These are phyloP conservation scores for Ustilago shanxiensis DNA, from an alignment of 1,284 basidiomycete genomes.

Conservation along the genomic window DNA sequence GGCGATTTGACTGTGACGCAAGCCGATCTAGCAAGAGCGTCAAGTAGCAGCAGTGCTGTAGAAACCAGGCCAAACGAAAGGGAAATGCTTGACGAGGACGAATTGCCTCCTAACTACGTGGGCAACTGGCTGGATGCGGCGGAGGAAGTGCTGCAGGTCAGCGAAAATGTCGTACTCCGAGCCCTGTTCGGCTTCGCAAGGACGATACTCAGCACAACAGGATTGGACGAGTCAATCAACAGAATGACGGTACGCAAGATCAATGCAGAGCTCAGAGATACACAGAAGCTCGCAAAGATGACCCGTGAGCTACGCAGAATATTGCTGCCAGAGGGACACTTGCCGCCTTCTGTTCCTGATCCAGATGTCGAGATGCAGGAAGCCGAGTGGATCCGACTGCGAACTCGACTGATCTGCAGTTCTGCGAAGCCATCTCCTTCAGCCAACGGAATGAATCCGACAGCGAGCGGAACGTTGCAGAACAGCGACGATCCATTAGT, in stretches of 20 bases:
- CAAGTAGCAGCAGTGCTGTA: neutral
- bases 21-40: neutral
- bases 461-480: neutral
- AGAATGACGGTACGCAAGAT: conserved; percentile 22
- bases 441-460: neutral
- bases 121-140: conserved; percentile 33
- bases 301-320: conserved; percentile 28
- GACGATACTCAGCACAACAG: conserved; percentile 18
- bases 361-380: conserved; percentile 35
- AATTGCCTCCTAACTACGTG: conserved; percentile 23
- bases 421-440: neutral
- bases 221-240: conserved; percentile 25
- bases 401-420: conserved; percentile 23
- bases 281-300: conserved; percentile 20
- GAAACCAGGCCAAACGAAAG: neutral
- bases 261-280: conserved; percentile 23
- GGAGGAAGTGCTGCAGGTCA: conserved; percentile 31
- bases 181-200: conserved; percentile 20
- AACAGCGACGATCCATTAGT: neutral
- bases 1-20: conserved; percentile 6
- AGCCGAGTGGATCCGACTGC: conserved; percentile 43
- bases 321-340: conserved; percentile 42
- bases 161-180: conserved; percentile 21
- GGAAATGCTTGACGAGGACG: conserved; percentile 3
- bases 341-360: conserved; percentile 43